These are phyloP conservation scores for Tagetes erecta DNA, from an alignment of 129 eudicot genomes.

Conservation along the genomic window DNA sequence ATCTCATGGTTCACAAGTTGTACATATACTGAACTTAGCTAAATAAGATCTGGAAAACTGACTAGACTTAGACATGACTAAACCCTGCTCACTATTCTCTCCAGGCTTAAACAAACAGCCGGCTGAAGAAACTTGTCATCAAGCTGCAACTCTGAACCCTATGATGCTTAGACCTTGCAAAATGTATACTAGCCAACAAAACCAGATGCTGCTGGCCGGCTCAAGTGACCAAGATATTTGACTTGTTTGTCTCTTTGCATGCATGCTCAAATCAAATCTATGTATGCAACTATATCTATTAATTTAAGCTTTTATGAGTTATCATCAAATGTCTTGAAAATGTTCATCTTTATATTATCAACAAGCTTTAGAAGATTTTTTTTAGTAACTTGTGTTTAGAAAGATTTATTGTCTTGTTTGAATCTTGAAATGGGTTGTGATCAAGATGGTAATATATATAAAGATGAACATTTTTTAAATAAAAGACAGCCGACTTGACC, in stretches of 20 bases:
- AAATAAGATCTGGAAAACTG: not conserved
- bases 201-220: constrained; percentile 29
- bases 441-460: not conserved
- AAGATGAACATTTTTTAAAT: too few relatives aligned
- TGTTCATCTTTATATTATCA: not conserved
- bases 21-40: not conserved
- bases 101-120: constrained; percentile 27
- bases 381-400: too few relatives aligned
- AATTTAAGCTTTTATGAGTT: not conserved
- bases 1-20: not conserved
- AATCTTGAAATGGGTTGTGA: not conserved
- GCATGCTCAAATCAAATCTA: constrained; percentile 25
- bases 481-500: too few relatives aligned
- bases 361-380: too few relatives aligned
- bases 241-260: constrained; percentile 37
- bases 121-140: constrained; percentile 32
- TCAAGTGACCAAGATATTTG: constrained; percentile 26
- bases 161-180: constrained; percentile 10
- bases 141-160: constrained; percentile 32
- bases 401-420: not conserved
- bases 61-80: constrained; percentile 27
- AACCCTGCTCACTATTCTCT: constrained; percentile 34
- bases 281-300: constrained; percentile 11
- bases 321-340: not conserved
- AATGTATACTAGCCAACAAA: constrained; percentile 34